Percentiles rank a stretch among this genome's conserved stretches.
phyloP scores from a whole-genome alignment of 306 rosid species.

The Quillaja saponaria region DNA sequence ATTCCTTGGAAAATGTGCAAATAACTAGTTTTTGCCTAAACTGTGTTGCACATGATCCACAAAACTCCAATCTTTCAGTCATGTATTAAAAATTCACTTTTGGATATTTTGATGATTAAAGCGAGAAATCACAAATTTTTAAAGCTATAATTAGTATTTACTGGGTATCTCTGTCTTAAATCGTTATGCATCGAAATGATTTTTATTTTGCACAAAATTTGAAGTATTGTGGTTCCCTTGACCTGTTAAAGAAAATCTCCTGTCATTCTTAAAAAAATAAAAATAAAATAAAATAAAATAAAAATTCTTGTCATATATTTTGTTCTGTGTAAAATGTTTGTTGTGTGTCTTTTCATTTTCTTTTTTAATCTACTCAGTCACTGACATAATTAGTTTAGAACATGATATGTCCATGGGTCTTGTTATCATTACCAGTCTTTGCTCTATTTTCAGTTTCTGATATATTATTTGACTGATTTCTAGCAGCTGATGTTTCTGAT shows the following conservation, averaged over 20 bases:
- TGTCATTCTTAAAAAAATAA: no score
- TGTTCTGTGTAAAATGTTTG: no score
- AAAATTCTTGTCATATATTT: no score
- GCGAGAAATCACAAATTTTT: background rate
- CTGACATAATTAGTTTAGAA: no score
- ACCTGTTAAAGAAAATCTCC: no score
- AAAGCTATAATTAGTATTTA: constrained; percentile 10
- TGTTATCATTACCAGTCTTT: no score
- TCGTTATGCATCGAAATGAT: background rate
- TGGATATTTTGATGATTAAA: constrained; percentile 2
- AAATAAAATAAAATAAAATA: no score
- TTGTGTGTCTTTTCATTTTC: no score
- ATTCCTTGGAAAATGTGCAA: background rate
- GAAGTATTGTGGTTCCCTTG: no score
- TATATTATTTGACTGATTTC: constrained; percentile 18
- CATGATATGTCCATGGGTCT: background rate
- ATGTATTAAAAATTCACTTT: background rate
- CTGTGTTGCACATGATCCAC: constrained; percentile 23
- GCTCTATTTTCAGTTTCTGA: constrained; percentile 15
- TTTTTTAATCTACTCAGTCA: no score
- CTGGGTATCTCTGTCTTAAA: constrained; percentile 14
- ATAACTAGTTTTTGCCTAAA: constrained; percentile 8
- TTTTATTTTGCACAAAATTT: background rate
- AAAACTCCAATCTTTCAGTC: background rate
- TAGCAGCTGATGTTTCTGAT: constrained; percentile 62